Evolutionary conservation across 2,329 filamentous ascomycete species (phyloP).

Genomic region (Venturia aucupariae): DNA sequence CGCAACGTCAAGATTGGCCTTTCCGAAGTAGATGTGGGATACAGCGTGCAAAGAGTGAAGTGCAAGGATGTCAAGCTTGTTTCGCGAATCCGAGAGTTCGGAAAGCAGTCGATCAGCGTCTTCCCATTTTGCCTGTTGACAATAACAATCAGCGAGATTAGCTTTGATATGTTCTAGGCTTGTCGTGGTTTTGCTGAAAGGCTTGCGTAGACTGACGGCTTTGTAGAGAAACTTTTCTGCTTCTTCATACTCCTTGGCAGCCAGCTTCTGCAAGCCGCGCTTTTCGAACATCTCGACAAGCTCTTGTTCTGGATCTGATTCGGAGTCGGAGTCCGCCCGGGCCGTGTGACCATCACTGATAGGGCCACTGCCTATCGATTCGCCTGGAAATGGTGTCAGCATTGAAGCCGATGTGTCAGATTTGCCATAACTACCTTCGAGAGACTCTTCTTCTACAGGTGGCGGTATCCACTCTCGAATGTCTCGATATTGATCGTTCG

Average conservation of each 20-base stretch:
- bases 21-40: background rate
- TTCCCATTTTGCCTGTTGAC: background rate
- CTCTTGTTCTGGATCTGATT: background rate
- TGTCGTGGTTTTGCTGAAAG: background rate
- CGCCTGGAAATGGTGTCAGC: background rate
- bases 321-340: background rate
- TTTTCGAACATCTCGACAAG: background rate
- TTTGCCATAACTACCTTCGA: background rate
- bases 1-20: background rate
- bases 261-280: background rate
- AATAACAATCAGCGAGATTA: background rate
- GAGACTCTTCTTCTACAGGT: constrained; percentile 8
- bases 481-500: background rate
- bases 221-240: background rate
- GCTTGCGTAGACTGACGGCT: constrained; percentile 1
- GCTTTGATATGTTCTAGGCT: background rate
- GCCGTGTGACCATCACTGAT: background rate
- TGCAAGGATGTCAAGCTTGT: background rate
- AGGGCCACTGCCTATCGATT: background rate
- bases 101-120: background rate
- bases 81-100: background rate
- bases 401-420: background rate
- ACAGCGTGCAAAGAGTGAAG: background rate
- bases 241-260: background rate
- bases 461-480: constrained; percentile 3